These are phyloP conservation scores for Magnusiomyces ingens DNA, from an alignment of 1,139 yeast genomes.

Conservation along the genomic window DNA sequence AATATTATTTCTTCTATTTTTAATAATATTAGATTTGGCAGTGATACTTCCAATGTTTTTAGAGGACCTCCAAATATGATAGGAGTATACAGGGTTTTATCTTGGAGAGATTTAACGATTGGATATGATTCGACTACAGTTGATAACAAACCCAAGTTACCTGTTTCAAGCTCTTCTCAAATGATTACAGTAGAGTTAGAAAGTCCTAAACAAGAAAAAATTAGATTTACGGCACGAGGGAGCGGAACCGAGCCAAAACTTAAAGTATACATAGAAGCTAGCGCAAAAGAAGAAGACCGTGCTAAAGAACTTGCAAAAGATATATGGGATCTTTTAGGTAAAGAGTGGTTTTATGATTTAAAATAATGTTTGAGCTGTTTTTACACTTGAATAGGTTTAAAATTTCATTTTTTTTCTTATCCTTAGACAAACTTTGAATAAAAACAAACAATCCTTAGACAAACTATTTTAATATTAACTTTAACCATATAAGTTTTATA, in stretches of 20 bases:
- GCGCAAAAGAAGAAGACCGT: conserved; percentile 41
- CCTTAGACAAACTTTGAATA: neutral
- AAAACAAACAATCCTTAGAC: neutral
- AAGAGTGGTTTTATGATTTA: conserved; percentile 30
- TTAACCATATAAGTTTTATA: neutral
- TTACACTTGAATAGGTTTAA: too few species aligned
- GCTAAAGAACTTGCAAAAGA: conserved; percentile 41
- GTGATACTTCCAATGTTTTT: conserved; percentile 3
- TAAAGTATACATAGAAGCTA: conserved; percentile 85
- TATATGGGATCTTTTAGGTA: conserved; percentile 58
- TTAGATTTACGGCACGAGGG: conserved; percentile 82
- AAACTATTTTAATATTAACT: too few species aligned
- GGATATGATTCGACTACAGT: conserved; percentile 71
- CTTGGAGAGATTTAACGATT: conserved; percentile 78
- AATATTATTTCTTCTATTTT: conserved; percentile 48
- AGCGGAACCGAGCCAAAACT: conserved; percentile 96
- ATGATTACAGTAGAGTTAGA: conserved; percentile 65
- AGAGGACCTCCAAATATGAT: conserved; percentile 37
- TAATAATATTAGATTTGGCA: conserved; percentile 37
- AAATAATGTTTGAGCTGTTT: neutral
- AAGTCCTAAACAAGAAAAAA: conserved; percentile 30
- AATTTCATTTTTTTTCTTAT: too few species aligned
- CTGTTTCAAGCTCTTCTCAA: conserved; percentile 65
- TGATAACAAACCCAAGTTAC: conserved; percentile 55
- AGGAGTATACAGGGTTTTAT: conserved; percentile 48